A percentile compares a stretch with the other conserved stretches of the same genome.
Evolutionary conservation across 2,329 filamentous ascomycete species (phyloP).

Genomic region (Paecilomyces fulvus): DNA sequence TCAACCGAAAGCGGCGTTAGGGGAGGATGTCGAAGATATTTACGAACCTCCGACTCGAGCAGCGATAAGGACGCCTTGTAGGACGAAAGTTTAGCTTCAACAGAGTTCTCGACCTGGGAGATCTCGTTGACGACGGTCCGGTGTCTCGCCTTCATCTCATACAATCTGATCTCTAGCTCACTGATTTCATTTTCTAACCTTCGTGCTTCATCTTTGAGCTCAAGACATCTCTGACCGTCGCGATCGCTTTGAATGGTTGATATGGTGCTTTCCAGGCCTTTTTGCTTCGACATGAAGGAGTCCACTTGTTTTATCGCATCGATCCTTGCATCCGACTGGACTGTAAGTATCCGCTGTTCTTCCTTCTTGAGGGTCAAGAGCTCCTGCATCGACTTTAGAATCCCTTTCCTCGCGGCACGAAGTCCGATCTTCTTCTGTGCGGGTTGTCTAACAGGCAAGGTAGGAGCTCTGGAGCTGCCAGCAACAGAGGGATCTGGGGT

Average conservation of each 20-base stretch:
- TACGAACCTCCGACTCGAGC: constrained; percentile 46
- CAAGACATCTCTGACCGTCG: constrained; percentile 35
- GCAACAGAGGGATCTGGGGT: constrained; percentile 23
- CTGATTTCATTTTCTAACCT: constrained; percentile 49
- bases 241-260: constrained; percentile 39
- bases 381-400: constrained; percentile 49
- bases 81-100: constrained; percentile 51
- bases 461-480: constrained; percentile 23
- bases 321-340: constrained; percentile 37
- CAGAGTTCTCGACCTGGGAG: constrained; percentile 46
- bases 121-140: constrained; percentile 45
- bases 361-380: constrained; percentile 49
- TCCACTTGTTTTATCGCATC: constrained; percentile 44
- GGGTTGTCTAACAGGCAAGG: constrained; percentile 31
- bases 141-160: constrained; percentile 48
- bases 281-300: constrained; percentile 42
- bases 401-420: constrained; percentile 46
- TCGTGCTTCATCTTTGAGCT: constrained; percentile 43
- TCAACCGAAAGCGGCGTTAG: constrained; percentile 28
- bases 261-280: constrained; percentile 44
- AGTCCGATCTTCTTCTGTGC: constrained; percentile 42
- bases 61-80: constrained; percentile 49
- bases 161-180: constrained; percentile 48
- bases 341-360: constrained; percentile 44
- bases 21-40: constrained; percentile 44